A percentile compares a stretch with the other conserved stretches of the same genome.
Conservation (phyloP, 208 protist genomes). For the Leishmania tropica region DNA sequence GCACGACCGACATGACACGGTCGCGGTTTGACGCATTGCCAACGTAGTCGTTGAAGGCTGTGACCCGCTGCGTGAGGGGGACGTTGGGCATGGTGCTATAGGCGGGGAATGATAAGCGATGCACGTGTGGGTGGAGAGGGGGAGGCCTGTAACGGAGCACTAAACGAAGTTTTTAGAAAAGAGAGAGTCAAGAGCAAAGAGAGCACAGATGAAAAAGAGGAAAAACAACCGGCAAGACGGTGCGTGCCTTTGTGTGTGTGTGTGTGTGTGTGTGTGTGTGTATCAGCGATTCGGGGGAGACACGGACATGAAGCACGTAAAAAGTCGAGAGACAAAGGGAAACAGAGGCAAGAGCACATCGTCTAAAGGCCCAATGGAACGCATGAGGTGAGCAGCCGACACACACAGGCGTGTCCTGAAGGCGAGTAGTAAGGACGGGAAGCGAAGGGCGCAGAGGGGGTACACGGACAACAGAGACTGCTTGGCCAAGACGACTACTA, state of each 20-base stretch:
- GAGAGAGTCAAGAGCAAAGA: not conserved
- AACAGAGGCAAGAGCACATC: not conserved
- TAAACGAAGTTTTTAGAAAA: not conserved
- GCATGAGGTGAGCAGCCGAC: not conserved
- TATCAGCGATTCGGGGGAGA: not conserved
- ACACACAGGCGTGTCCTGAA: not conserved
- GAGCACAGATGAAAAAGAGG: conserved; percentile 4
- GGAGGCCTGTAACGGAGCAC: not conserved
- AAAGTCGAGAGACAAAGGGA: not conserved
- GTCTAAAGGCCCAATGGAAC: not conserved
- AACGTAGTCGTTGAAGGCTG: conserved; percentile 65
- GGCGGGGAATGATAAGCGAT: conserved; percentile 4
- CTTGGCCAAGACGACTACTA: not conserved
- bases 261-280: not conserved
- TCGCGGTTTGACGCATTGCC: conserved; percentile 56
- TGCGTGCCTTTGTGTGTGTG: not conserved
- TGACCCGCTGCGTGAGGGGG: conserved; percentile 26
- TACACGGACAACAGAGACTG: not conserved
- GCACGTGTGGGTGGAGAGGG: not conserved
- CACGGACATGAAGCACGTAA: not conserved
- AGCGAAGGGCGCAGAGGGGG: not conserved
- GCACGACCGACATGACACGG: conserved; percentile 67
- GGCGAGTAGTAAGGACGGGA: not conserved
- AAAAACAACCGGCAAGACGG: not conserved
- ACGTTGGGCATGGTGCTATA: conserved; percentile 13